phyloP scores from a whole-genome alignment of 1,139 yeast species.

The Barnettozyma hawaiiensis region DNA sequence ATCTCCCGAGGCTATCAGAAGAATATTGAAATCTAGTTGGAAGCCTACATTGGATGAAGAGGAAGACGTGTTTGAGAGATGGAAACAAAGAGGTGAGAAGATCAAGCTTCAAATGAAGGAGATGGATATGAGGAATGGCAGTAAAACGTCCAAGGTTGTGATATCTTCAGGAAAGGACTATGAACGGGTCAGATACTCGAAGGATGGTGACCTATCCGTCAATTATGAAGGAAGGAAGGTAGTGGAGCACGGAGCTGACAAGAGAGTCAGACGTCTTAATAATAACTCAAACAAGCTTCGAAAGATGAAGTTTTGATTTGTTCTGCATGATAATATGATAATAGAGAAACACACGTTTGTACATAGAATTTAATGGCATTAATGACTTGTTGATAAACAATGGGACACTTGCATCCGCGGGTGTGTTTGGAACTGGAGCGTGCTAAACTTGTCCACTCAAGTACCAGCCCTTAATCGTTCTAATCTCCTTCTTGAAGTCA shows the following conservation, averaged over 20 bases:
- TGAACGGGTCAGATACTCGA: slow-evolving; percentile 7
- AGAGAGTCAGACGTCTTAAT: slow-evolving; percentile 12
- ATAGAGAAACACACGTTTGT: slow-evolving; percentile 4
- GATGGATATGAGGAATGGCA: neutral
- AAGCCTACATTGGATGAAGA: slow-evolving; percentile 53
- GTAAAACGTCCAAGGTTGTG: slow-evolving; percentile 8
- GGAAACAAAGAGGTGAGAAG: slow-evolving; percentile 41
- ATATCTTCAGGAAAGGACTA: slow-evolving; percentile 12
- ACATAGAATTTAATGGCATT: slow-evolving; percentile 5
- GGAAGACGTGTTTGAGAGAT: slow-evolving; percentile 40
- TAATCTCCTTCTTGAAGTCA: slow-evolving; percentile 24
- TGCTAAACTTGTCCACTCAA: slow-evolving; percentile 34
- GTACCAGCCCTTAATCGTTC: slow-evolving; percentile 31
- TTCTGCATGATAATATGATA: neutral
- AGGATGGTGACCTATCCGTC: slow-evolving; percentile 5
- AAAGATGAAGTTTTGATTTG: slow-evolving; percentile 16
- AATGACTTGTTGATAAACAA: slow-evolving; percentile 5
- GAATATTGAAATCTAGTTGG: slow-evolving; percentile 78
- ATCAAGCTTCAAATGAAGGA: slow-evolving; percentile 22
- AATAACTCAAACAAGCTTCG: slow-evolving; percentile 9
- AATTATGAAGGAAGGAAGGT: slow-evolving; percentile 3
- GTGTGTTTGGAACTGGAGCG: neutral
- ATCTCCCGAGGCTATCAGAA: slow-evolving; percentile 78
- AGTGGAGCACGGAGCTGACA: slow-evolving; percentile 5
- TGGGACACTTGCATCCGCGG: neutral